Percentiles rank a stretch among this genome's conserved stretches.
Conservation (phyloP, 208 protist species). For the Leishmania turanica region DNA sequence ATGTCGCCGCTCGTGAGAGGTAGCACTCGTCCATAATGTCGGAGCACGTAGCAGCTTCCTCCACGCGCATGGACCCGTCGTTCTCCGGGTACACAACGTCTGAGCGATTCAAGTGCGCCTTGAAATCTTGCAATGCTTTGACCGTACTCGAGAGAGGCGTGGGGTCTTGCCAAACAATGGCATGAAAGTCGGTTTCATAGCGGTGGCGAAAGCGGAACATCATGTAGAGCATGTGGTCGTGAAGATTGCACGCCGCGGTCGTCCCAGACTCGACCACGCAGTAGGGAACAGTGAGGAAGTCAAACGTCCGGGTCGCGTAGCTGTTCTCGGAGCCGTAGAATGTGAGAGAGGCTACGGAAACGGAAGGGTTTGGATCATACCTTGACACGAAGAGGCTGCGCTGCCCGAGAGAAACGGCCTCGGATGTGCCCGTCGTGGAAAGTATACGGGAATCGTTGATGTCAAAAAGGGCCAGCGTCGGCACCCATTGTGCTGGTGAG, state of each 20-base stretch:
- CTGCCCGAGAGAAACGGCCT: conserved; percentile 8
- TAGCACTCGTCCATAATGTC: conserved; percentile 36
- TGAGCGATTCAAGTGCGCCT: conserved; percentile 17
- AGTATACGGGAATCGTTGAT: conserved; percentile 26
- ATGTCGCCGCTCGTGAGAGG: conserved; percentile 20
- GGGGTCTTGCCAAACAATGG: conserved; percentile 29
- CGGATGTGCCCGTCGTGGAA: conserved; percentile 8
- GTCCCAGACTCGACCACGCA: conserved; percentile 5
- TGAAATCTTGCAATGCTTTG: conserved; percentile 22
- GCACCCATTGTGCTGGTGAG: neutral
- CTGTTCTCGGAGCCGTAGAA: conserved; percentile 10
- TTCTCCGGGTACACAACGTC: conserved; percentile 22
- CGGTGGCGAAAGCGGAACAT: conserved; percentile 29
- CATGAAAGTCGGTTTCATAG: conserved; percentile 29
- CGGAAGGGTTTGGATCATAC: conserved; percentile 8
- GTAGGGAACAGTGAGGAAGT: conserved; percentile 28
- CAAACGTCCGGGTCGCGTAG: neutral
- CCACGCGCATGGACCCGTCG: conserved; percentile 21
- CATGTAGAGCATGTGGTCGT: conserved; percentile 20
- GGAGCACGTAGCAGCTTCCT: conserved; percentile 25
- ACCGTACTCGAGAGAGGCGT: conserved; percentile 4
- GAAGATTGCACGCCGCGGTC: conserved; percentile 10
- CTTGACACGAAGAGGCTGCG: conserved; percentile 25
- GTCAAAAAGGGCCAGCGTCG: conserved; percentile 25
- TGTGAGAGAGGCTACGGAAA: conserved; percentile 15